Base-by-base conservation (phyloP, 148 eudicot genomes). In the Fagopyrum homotropicum region DNA sequence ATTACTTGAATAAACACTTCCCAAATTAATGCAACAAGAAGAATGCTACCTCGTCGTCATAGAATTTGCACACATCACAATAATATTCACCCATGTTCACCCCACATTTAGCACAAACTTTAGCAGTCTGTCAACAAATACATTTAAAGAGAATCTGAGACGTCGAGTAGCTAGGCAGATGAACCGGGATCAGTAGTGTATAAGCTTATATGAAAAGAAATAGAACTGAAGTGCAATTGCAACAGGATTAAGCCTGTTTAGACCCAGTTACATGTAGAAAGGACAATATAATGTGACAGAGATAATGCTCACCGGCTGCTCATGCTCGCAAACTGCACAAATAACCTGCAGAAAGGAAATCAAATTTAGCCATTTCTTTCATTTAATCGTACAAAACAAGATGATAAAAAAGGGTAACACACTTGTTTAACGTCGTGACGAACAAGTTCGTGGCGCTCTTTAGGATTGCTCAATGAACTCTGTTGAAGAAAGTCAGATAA, bases 251-350 rank as follows among this genome's bases (percentile, higher is more conserved):
- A 29, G 26, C 5, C 7, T 55, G 5, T n/a, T 16, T 55, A 4
- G 59, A 55, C 59, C 22, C 4, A 63, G 69, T 63, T 63, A 9
- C n/a, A 63, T 63, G 45, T 59, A 17, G 11, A 59, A 59, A 59
- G 29, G 22, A 19, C 17, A 59, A 6, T 59, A 45, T 22, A 47
- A n/a, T 57, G 19, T 43, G 60, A 45, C 29, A 30, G 49, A 61
- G 43, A 45, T 54, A 48, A 6, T 45, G 45, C 73, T 74, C 80
- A 92, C 96, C 52, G 90, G 98, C 78, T 96, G 98, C 76, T 96
- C 99, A 69, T 97, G 90, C 80, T 96, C 98, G 81, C 98, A 96
- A 68, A 92, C 89, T 61, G 90, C 81, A 81, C 99, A 96, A 51
- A 92, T 84, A 73, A 92, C 97, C 98, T 96, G 30, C 43, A 61